A percentile compares a stretch with the other conserved stretches of the same genome.
Evolutionary conservation across 164 flowering plant genomes (phyloP).

Genomic region (Chimonanthus praecox): DNA sequence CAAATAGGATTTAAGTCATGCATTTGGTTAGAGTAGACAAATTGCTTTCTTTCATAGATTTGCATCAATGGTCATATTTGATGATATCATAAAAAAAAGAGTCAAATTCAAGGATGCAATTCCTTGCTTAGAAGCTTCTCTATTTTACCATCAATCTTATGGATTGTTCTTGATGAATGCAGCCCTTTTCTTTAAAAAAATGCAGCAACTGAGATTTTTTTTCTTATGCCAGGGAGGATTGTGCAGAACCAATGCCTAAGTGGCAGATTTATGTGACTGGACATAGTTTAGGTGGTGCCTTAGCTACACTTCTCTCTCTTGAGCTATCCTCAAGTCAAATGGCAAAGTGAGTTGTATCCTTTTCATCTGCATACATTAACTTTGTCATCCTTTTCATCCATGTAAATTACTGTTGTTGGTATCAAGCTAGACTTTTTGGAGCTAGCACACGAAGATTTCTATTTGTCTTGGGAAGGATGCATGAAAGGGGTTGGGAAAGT

Average conservation of each 20-base stretch:
- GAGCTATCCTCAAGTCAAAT: slow-evolving; percentile 88
- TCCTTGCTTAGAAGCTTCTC: background rate
- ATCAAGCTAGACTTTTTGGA: too few relatives aligned
- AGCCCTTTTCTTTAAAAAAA: background rate
- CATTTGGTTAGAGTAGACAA: slow-evolving; percentile 1
- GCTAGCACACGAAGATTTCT: too few relatives aligned
- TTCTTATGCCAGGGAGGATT: slow-evolving; percentile 50
- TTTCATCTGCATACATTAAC: background rate
- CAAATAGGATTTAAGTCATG: background rate
- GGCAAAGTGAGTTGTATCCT: slow-evolving; percentile 59
- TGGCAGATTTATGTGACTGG: slow-evolving; percentile 97
- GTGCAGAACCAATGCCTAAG: slow-evolving; percentile 28
- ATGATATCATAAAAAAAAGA: background rate
- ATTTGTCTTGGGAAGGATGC: too few relatives aligned
- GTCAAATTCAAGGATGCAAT: too few relatives aligned
- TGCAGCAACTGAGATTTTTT: background rate
- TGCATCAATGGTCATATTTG: background rate
- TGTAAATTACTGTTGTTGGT: too few relatives aligned
- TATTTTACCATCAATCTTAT: background rate
- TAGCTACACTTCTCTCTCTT: slow-evolving; percentile 91
- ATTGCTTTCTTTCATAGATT: background rate
- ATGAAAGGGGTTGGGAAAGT: too few relatives aligned
- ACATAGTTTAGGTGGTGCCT: slow-evolving; percentile 96
- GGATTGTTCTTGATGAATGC: background rate
- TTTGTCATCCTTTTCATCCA: too few relatives aligned